phyloP scores from a whole-genome alignment of 2,329 filamentous ascomycete genomes.

The Lachnellula subtilissima region DNA sequence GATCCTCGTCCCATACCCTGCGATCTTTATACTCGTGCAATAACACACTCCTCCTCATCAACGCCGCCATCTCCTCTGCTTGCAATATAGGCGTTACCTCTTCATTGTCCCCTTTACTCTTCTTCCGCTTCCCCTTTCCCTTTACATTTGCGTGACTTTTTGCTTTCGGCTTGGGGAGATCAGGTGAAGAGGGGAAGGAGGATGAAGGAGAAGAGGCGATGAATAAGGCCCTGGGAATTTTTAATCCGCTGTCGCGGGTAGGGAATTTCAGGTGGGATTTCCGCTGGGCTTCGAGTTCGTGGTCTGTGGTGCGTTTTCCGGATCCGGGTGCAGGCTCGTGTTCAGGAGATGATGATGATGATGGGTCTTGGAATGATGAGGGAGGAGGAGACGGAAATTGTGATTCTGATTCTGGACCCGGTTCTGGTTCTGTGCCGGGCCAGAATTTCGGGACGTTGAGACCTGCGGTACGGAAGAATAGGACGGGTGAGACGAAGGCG shows the following conservation, averaged over 20 bases:
- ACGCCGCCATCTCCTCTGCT: slow-evolving; percentile 17
- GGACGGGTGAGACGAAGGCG: slow-evolving; percentile 51
- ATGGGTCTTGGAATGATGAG: too few relatives aligned
- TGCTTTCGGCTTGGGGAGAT: neutral
- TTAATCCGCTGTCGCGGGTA: slow-evolving; percentile 14
- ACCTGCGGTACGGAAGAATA: slow-evolving; percentile 54
- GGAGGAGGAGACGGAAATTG: too few relatives aligned
- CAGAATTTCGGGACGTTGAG: slow-evolving; percentile 21
- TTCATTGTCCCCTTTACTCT: neutral
- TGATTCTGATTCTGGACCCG: neutral
- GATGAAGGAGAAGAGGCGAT: slow-evolving; percentile 17
- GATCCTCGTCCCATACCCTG: slow-evolving; percentile 20
- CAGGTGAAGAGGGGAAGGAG: neutral
- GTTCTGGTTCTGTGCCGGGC: slow-evolving; percentile 2
- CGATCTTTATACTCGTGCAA: slow-evolving; percentile 23
- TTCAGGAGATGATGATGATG: neutral
- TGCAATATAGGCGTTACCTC: slow-evolving; percentile 12
- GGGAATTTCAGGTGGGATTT: slow-evolving; percentile 26
- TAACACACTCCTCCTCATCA: slow-evolving; percentile 26
- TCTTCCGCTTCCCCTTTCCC: neutral
- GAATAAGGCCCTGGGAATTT: slow-evolving; percentile 24
- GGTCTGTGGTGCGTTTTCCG: slow-evolving; percentile 4
- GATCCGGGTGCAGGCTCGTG: neutral
- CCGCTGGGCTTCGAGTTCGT: slow-evolving; percentile 6
- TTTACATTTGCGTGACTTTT: neutral